Percentiles rank a stretch among this genome's conserved stretches.
phyloP scores from a whole-genome alignment of 805 yeast species.

The Saccharomycopsis sp. region DNA sequence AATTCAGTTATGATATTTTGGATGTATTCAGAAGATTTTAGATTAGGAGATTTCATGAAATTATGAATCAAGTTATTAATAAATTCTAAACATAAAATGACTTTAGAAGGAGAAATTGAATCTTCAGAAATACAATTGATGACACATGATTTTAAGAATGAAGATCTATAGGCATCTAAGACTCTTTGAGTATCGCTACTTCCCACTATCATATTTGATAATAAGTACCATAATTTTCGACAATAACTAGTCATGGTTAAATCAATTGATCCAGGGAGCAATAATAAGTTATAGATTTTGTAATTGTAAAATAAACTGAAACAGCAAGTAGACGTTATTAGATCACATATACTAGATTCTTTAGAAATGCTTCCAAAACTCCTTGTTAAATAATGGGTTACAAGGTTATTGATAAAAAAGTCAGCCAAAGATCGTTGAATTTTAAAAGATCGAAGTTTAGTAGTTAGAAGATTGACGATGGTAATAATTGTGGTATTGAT shows the following conservation, averaged over 20 bases:
- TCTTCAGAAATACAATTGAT: conserved; percentile 1
- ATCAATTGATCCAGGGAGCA: conserved; percentile 7
- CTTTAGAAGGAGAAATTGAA: background rate
- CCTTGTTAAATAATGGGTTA: background rate
- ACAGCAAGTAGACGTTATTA: background rate
- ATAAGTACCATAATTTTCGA: conserved; percentile 14
- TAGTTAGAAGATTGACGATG: conserved; percentile 1
- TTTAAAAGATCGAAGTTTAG: conserved; percentile 4
- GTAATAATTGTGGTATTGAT: background rate
- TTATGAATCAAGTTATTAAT: conserved; percentile 3
- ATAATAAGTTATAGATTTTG: background rate
- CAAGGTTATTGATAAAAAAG: conserved; percentile 2
- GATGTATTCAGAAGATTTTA: background rate
- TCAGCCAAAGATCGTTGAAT: background rate
- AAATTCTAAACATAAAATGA: conserved; percentile 7
- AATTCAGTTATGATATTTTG: background rate
- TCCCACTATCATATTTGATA: background rate
- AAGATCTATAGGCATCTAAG: background rate
- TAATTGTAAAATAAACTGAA: conserved; percentile 1
- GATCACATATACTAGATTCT: background rate
- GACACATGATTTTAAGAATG: conserved; percentile 1
- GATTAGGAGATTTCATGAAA: too few relatives aligned
- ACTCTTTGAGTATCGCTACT: background rate
- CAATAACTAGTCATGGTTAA: conserved; percentile 3
- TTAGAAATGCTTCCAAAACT: background rate